Conservation (phyloP, 257 asterid species). For the Solanum tarijense region DNA sequence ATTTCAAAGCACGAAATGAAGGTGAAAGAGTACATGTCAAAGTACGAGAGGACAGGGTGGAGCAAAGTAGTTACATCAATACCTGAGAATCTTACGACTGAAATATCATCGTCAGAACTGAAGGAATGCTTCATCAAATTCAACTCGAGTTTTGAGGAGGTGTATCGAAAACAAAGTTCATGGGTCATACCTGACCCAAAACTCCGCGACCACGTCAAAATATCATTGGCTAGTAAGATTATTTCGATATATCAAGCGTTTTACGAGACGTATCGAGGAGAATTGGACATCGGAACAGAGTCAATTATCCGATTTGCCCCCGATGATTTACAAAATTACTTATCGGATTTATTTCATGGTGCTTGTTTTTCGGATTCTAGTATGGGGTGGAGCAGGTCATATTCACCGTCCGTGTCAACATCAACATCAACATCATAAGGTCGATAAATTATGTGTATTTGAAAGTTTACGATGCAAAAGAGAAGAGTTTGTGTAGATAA, state of each 20-base stretch:
- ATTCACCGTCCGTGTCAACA: background rate
- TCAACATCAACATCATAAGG: background rate
- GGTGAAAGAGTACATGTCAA: constrained; percentile 33
- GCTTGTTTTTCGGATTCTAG: background rate
- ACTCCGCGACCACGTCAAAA: constrained; percentile 27
- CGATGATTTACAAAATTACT: constrained; percentile 55
- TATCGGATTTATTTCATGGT: constrained; percentile 47
- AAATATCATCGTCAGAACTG: constrained; percentile 13
- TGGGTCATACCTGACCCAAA: constrained; percentile 65
- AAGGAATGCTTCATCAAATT: constrained; percentile 28
- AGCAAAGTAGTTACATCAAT: constrained; percentile 27
- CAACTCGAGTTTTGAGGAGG: constrained; percentile 35
- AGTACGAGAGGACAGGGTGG: constrained; percentile 53
- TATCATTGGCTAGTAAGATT: constrained; percentile 23
- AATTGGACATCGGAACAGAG: background rate
- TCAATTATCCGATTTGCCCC: constrained; percentile 64
- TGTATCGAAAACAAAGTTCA: constrained; percentile 29
- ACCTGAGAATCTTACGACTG: constrained; percentile 33
- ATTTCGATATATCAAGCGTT: constrained; percentile 27
- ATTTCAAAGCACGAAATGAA: constrained; percentile 32
- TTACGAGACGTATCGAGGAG: constrained; percentile 20
- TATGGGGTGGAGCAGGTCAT: constrained; percentile 10
- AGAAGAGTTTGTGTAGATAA: background rate
- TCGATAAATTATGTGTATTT: background rate
- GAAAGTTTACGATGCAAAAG: background rate